A percentile compares a stretch with the other conserved stretches of the same genome.
These are phyloP conservation scores for Stenogyne calaminthoides DNA, from an alignment of 305 asterid species.

Conservation along the genomic window DNA sequence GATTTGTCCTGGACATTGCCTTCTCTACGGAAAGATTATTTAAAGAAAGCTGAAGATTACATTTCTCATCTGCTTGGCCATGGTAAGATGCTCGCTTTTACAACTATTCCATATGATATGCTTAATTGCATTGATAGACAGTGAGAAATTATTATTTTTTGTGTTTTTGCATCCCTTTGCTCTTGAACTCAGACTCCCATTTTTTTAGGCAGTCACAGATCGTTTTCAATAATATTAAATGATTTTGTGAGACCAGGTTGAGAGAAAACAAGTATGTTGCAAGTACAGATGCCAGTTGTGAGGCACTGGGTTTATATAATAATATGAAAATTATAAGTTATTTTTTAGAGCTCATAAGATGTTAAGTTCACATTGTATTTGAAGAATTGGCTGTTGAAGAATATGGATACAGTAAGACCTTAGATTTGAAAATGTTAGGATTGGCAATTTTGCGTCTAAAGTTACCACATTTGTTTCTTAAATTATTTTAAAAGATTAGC, in stretches of 20 bases:
- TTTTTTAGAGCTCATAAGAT: not conserved
- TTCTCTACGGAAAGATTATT: constrained; percentile 76
- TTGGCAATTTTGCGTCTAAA: not conserved
- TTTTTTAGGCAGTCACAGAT: not conserved
- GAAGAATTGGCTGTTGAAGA: not conserved
- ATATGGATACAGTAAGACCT: not conserved
- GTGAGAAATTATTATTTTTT: constrained; percentile 14
- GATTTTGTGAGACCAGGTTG: not conserved
- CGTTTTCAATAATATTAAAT: not conserved
- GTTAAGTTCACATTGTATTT: not conserved
- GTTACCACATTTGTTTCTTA: not conserved
- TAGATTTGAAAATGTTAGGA: not conserved
- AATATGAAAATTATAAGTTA: not conserved
- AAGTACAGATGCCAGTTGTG: not conserved
- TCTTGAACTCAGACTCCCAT: constrained; percentile 18
- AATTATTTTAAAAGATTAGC: not conserved
- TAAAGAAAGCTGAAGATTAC: constrained; percentile 93
- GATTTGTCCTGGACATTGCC: constrained; percentile 94
- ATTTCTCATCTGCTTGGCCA: constrained; percentile 96
- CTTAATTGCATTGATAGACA: not conserved
- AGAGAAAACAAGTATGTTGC: not conserved
- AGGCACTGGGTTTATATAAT: not conserved
- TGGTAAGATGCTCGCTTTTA: constrained; percentile 53
- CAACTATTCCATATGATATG: not conserved
- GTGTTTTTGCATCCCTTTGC: constrained; percentile 21